Percentiles rank a stretch among this genome's conserved stretches.
phyloP scores from a whole-genome alignment of 345 rosid species.

The Eucalyptus curtisii region DNA sequence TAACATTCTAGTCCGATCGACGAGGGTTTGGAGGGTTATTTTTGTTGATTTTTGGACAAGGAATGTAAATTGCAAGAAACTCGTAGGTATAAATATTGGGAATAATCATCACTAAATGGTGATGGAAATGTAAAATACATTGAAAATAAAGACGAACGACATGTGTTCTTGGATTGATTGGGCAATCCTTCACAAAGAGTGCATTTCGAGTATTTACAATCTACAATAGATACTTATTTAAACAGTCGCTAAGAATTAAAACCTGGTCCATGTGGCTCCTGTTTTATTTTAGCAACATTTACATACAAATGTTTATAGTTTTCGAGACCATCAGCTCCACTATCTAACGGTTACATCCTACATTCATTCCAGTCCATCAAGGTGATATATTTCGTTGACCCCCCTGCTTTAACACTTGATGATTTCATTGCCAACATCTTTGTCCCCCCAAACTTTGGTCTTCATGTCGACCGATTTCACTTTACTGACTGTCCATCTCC shows the following conservation, averaged over 20 bases:
- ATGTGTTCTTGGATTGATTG: not conserved
- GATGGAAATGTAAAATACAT: not conserved
- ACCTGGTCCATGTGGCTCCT: not conserved
- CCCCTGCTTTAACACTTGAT: not conserved
- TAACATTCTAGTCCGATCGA: not conserved
- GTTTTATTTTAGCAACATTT: not conserved
- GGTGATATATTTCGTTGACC: not conserved
- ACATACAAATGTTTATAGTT: not conserved
- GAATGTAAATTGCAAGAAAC: not conserved
- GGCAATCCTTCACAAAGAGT: not conserved
- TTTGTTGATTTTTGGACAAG: not conserved
- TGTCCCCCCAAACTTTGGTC: not conserved
- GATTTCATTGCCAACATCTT: not conserved
- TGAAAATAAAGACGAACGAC: not conserved
- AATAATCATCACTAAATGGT: not conserved
- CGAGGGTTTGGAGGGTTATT: not conserved
- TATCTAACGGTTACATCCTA: not conserved
- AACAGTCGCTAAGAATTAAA: not conserved
- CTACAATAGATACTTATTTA: not conserved
- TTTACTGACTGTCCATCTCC: not conserved
- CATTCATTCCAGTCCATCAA: not conserved
- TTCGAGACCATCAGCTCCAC: not conserved
- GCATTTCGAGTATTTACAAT: not conserved
- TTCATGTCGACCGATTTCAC: not conserved
- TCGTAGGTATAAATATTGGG: not conserved